Evolutionary conservation across 129 eudicot species (phyloP).

Genomic region (Logfia minima): DNA sequence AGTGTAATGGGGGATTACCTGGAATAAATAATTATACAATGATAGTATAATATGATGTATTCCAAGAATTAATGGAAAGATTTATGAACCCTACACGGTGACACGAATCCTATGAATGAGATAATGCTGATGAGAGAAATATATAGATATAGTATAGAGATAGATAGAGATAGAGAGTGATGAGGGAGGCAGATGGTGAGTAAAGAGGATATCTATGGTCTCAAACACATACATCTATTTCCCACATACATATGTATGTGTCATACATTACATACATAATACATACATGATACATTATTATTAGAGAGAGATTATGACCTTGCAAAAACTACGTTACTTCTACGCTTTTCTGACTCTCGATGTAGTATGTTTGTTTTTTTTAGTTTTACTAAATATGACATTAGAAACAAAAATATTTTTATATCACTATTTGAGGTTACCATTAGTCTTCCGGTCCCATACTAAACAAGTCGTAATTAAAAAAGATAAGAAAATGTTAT

Average conservation of each 20-base stretch:
- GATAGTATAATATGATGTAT: not conserved
- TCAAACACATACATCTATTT: constrained; percentile 7
- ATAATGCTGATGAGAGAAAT: not conserved
- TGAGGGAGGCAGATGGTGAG: constrained; percentile 4
- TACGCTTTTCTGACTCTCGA: too few species aligned
- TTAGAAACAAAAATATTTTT: too few species aligned
- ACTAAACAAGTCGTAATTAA: too few species aligned
- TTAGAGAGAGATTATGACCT: not conserved
- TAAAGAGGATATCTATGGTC: constrained; percentile 5
- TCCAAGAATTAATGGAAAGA: constrained; percentile 12
- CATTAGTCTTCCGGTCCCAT: too few species aligned
- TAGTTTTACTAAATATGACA: too few species aligned
- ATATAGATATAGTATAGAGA: too few species aligned
- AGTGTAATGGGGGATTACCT: not conserved
- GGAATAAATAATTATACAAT: not conserved
- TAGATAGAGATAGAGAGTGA: not conserved
- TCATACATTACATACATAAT: not conserved
- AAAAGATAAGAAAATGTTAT: too few species aligned
- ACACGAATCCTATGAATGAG: constrained; percentile 27
- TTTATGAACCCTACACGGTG: constrained; percentile 15
- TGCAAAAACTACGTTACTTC: too few species aligned
- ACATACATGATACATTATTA: too few species aligned
- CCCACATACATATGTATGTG: not conserved
- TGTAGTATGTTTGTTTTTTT: too few species aligned
- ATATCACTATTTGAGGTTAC: too few species aligned